Evolutionary conservation across 2,329 filamentous ascomycete species (phyloP).

Genomic region (Fusarium pilosicola): DNA sequence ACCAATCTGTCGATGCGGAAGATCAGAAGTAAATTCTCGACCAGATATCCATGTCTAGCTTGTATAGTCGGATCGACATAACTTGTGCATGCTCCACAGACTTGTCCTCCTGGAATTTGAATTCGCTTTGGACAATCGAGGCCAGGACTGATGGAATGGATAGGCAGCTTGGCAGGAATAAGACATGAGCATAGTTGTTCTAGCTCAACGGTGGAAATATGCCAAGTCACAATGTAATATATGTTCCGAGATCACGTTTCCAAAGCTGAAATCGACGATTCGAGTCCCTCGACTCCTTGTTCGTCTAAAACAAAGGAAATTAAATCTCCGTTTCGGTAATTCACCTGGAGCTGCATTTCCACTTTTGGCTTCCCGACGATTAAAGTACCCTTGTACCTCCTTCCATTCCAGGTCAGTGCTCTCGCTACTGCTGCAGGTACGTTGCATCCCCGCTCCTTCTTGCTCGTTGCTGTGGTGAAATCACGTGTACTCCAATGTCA

Average conservation of each 20-base stretch:
- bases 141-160: background rate
- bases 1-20: background rate
- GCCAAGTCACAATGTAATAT: background rate
- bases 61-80: slow-evolving; percentile 2
- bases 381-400: slow-evolving; percentile 16
- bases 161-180: background rate
- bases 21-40: background rate
- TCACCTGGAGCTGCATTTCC: slow-evolving; percentile 19
- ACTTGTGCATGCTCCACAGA: background rate
- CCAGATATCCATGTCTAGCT: slow-evolving; percentile 9
- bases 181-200: background rate
- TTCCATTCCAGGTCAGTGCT: slow-evolving; percentile 31
- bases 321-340: slow-evolving; percentile 24
- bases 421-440: slow-evolving; percentile 39
- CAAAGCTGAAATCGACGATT: slow-evolving; percentile 17
- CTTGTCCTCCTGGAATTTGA: background rate
- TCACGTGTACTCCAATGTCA: slow-evolving; percentile 45
- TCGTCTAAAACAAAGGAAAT: slow-evolving; percentile 29
- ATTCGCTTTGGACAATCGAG: background rate
- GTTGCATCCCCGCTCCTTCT: slow-evolving; percentile 31
- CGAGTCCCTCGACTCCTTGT: background rate
- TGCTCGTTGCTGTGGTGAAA: slow-evolving; percentile 48
- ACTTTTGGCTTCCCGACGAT: slow-evolving; percentile 18
- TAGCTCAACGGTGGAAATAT: background rate
- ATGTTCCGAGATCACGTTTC: background rate